Conservation (phyloP, 1,284 basidiomycete species). For the Ganoderma meredithae region DNA sequence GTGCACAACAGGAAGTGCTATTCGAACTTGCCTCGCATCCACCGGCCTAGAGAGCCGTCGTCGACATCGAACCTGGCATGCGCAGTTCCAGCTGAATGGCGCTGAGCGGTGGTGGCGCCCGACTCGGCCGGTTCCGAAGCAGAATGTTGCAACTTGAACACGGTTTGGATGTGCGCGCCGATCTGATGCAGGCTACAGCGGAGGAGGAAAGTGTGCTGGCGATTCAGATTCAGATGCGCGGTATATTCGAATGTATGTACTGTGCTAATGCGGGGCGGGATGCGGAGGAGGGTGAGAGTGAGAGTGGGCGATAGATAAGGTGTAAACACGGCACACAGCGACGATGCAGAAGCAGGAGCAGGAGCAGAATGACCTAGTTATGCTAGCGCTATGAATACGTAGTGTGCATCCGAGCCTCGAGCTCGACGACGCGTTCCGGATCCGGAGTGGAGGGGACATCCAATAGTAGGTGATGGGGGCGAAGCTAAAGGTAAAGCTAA, state of each 20-base stretch:
- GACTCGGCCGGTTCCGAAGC: too few relatives aligned
- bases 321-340: conserved; percentile 15
- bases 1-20: background rate
- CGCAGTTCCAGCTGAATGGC: too few relatives aligned
- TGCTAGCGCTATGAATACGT: background rate
- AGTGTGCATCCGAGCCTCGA: conserved; percentile 7
- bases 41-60: background rate
- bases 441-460: too few relatives aligned
- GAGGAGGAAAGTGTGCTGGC: background rate
- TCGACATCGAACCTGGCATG: background rate
- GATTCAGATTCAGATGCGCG: conserved; percentile 11
- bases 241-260: conserved; percentile 12
- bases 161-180: background rate
- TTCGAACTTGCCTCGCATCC: background rate
- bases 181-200: background rate
- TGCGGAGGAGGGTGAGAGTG: background rate
- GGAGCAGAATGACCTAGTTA: background rate
- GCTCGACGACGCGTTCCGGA: conserved; percentile 7
- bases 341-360: background rate
- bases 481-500: too few relatives aligned
- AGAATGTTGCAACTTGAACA: too few relatives aligned
- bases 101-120: too few relatives aligned
- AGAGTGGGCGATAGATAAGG: conserved; percentile 17
- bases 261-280: conserved; percentile 7
- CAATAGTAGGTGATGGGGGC: background rate